Percentiles rank a stretch among this genome's conserved stretches.
Conservation (phyloP, 2,329 filamentous ascomycete genomes). For the Lachnum nothofagi region DNA sequence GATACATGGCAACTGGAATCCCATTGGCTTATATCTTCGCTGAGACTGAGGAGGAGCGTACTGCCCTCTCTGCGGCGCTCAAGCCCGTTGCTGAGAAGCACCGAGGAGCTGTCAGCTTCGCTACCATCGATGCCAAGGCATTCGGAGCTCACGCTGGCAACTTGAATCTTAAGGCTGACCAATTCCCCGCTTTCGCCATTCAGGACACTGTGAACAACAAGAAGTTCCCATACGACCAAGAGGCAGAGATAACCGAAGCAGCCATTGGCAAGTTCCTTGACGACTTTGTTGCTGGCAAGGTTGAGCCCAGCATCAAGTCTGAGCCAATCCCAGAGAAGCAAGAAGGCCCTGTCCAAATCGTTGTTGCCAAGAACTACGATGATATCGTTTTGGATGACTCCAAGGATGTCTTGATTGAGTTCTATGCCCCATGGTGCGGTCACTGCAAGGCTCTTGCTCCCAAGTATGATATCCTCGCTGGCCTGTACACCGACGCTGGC, state of each 20-base stretch:
- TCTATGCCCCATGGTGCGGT: slow-evolving; percentile 98
- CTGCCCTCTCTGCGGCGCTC: slow-evolving; percentile 67
- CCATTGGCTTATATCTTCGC: slow-evolving; percentile 97
- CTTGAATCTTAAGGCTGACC: slow-evolving; percentile 91
- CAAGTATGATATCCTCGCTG: slow-evolving; percentile 88
- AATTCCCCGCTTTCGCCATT: slow-evolving; percentile 96
- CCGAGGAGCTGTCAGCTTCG: slow-evolving; percentile 95
- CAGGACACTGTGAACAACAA: slow-evolving; percentile 92
- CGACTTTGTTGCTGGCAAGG: slow-evolving; percentile 77
- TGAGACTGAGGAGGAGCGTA: slow-evolving; percentile 84
- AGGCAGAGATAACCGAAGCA: slow-evolving; percentile 64
- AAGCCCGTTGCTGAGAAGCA: slow-evolving; percentile 85
- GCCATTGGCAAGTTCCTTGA: slow-evolving; percentile 78
- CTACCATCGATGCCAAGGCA: slow-evolving; percentile 88
- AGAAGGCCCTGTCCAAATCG: slow-evolving; percentile 78
- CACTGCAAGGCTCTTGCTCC: slow-evolving; percentile 99
- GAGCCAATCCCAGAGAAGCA: slow-evolving; percentile 93
- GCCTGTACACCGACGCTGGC: slow-evolving; percentile 67
- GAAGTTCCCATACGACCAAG: slow-evolving; percentile 92
- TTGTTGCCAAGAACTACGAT: slow-evolving; percentile 93
- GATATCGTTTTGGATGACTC: slow-evolving; percentile 84
- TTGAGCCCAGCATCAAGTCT: slow-evolving; percentile 96
- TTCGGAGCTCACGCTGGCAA: slow-evolving; percentile 95
- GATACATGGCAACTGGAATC: slow-evolving; percentile 88
- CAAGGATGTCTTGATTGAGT: slow-evolving; percentile 97